A percentile compares a stretch with the other conserved stretches of the same genome.
phyloP scores from a whole-genome alignment of 192 early-diverging fungal genomes.

The Coemansia sp. region DNA sequence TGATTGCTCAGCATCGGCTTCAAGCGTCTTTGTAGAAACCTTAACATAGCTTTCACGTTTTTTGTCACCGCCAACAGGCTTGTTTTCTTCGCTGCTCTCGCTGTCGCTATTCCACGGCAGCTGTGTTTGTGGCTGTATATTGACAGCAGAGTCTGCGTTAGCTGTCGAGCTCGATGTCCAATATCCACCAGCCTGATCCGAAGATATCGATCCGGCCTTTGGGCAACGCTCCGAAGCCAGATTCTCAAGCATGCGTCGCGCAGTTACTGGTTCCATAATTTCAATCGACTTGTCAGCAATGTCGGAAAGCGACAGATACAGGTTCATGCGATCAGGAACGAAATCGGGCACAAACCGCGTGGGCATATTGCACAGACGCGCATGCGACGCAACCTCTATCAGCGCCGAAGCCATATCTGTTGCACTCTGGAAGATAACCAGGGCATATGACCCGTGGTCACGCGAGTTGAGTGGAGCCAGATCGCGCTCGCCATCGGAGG shows the following conservation, averaged over 20 bases:
- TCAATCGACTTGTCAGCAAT: constrained; percentile 53
- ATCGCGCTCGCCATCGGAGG: constrained; percentile 31
- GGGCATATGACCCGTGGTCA: constrained; percentile 46
- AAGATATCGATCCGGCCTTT: constrained; percentile 11
- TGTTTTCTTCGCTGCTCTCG: constrained; percentile 31
- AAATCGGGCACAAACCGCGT: constrained; percentile 32
- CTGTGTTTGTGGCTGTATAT: constrained; percentile 4
- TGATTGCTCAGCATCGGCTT: constrained; percentile 5
- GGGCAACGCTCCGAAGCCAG: constrained; percentile 43
- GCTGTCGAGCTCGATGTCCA: constrained; percentile 39
- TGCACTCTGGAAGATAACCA: constrained; percentile 50
- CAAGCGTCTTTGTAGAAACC: constrained; percentile 11
- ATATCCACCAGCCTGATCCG: constrained; percentile 22
- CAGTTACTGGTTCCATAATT: constrained; percentile 56
- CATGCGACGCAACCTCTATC: constrained; percentile 23
- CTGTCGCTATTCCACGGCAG: constrained; percentile 49
- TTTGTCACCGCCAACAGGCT: constrained; percentile 8
- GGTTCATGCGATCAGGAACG: constrained; percentile 29
- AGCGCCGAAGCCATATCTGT: constrained; percentile 46
- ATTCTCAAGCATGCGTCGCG: constrained; percentile 54
- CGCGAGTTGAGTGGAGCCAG: constrained; percentile 27
- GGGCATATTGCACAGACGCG: constrained; percentile 42
- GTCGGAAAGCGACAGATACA: constrained; percentile 30
- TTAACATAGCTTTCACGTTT: constrained; percentile 13
- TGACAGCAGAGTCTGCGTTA: constrained; percentile 12